Evolutionary conservation across 768 basidiomycete species (phyloP).

Genomic region (Obba rivulosa): DNA sequence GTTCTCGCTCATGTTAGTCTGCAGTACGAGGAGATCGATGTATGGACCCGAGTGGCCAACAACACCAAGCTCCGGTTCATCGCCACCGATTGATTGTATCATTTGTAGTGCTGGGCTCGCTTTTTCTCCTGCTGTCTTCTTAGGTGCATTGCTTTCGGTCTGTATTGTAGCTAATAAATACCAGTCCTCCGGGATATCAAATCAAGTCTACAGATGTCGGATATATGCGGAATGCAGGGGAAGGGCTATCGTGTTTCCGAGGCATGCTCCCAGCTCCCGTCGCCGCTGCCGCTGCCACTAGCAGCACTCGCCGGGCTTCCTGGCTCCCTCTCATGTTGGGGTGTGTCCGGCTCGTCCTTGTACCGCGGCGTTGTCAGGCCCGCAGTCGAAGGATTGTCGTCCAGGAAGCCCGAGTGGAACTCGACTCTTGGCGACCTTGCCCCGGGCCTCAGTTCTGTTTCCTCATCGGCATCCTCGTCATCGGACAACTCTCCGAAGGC

Average conservation of each 20-base stretch:
- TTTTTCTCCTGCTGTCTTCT: background rate
- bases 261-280: conserved; percentile 74
- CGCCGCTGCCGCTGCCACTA: conserved; percentile 47
- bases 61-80: conserved; percentile 77
- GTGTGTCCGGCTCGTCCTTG: conserved; percentile 50
- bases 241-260: conserved; percentile 29
- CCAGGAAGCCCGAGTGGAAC: conserved; percentile 79
- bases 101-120: background rate
- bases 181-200: conserved; percentile 8
- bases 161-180: conserved; percentile 23
- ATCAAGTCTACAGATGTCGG: conserved; percentile 11
- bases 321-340: conserved; percentile 7
- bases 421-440: conserved; percentile 36
- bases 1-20: conserved; percentile 8
- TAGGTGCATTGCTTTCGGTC: conserved; percentile 11
- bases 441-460: conserved; percentile 47
- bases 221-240: background rate
- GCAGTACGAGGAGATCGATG: conserved; percentile 84
- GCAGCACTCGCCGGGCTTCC: conserved; percentile 26
- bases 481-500: conserved; percentile 91
- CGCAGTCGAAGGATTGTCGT: conserved; percentile 51
- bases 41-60: conserved; percentile 80
- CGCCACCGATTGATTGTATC: background rate
- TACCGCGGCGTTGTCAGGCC: conserved; percentile 29
- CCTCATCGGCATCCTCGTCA: conserved; percentile 74